Evolutionary conservation across 2,329 filamentous ascomycete genomes (phyloP).

Genomic region (Scolecobasidium constrictum): DNA sequence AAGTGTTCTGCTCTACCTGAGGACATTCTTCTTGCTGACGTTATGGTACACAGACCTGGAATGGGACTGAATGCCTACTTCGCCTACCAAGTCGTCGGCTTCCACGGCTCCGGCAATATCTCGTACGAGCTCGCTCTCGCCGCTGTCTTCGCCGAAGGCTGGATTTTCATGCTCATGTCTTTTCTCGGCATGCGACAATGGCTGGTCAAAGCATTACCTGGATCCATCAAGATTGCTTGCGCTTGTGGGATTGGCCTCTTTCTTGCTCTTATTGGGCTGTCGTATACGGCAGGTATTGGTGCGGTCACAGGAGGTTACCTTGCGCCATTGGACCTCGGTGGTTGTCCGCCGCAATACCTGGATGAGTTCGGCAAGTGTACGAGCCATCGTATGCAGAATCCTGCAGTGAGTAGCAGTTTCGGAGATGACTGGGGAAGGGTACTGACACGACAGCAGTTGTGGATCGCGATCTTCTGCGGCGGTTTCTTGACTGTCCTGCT

Average conservation of each 20-base stretch:
- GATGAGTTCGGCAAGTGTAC: slow-evolving; percentile 47
- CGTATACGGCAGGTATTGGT: slow-evolving; percentile 73
- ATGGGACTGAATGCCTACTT: slow-evolving; percentile 71
- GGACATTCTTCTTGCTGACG: no score
- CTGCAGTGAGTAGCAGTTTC: slow-evolving; percentile 35
- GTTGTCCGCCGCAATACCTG: slow-evolving; percentile 50
- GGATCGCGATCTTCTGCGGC: slow-evolving; percentile 80
- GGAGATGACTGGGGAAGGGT: slow-evolving; percentile 6
- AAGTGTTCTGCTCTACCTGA: slow-evolving; percentile 11
- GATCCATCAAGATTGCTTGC: slow-evolving; percentile 75
- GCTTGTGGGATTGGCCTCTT: slow-evolving; percentile 81
- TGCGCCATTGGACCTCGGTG: slow-evolving; percentile 59
- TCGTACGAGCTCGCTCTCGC: slow-evolving; percentile 68
- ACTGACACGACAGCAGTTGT: slow-evolving; percentile 41
- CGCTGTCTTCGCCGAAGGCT: slow-evolving; percentile 79
- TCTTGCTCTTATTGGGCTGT: slow-evolving; percentile 62
- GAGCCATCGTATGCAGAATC: slow-evolving; percentile 67
- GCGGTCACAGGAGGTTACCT: slow-evolving; percentile 52
- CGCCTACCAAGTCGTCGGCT: slow-evolving; percentile 69
- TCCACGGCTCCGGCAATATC: slow-evolving; percentile 60
- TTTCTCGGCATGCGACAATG: slow-evolving; percentile 76
- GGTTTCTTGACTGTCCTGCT: slow-evolving; percentile 69
- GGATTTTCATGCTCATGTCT: slow-evolving; percentile 71
- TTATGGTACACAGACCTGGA: slow-evolving; percentile 18
- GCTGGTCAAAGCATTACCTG: slow-evolving; percentile 72